Conservation (phyloP, 2,329 filamentous ascomycete species). For the Ambrosiella cleistominuta region DNA sequence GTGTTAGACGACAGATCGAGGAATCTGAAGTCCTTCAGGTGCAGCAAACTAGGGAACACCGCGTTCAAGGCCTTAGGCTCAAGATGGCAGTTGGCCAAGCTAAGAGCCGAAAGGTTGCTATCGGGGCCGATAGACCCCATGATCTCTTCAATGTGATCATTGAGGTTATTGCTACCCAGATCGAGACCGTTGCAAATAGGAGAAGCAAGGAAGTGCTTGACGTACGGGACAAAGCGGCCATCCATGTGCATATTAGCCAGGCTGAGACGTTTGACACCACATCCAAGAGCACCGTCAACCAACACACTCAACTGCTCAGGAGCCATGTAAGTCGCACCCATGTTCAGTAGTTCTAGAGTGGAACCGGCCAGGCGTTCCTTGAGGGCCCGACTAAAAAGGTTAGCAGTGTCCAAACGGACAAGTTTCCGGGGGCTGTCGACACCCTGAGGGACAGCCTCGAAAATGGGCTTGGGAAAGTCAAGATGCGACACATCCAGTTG, state of each 20-base stretch:
- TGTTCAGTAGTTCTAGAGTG: slow-evolving; percentile 62
- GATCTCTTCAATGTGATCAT: slow-evolving; percentile 32
- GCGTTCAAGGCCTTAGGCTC: slow-evolving; percentile 53
- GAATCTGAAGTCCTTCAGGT: slow-evolving; percentile 60
- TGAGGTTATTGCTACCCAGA: slow-evolving; percentile 64
- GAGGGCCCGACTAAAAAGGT: slow-evolving; percentile 57
- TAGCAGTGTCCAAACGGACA: slow-evolving; percentile 34
- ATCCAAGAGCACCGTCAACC: slow-evolving; percentile 65
- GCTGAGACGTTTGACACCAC: slow-evolving; percentile 61
- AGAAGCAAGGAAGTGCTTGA: slow-evolving; percentile 57
- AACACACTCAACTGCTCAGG: slow-evolving; percentile 55
- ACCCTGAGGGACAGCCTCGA: slow-evolving; percentile 13
- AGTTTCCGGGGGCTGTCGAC: slow-evolving; percentile 17
- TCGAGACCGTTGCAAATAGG: slow-evolving; percentile 77
- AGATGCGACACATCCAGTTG: slow-evolving; percentile 75
- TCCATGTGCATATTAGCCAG: slow-evolving; percentile 70
- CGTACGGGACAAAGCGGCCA: slow-evolving; percentile 53
- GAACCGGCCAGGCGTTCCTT: slow-evolving; percentile 59
- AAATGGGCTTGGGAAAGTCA: slow-evolving; percentile 40
- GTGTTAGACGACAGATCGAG: slow-evolving; percentile 85
- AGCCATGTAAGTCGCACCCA: slow-evolving; percentile 61
- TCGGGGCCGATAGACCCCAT: slow-evolving; percentile 36
- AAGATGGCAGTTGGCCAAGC: slow-evolving; percentile 71
- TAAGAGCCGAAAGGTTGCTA: slow-evolving; percentile 37
- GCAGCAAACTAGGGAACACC: slow-evolving; percentile 55